Evolutionary conservation across 2,329 filamentous ascomycete genomes (phyloP), one percentile per base, ranked within the genome.

Genomic region (Colletotrichum echinochloae): DNA sequence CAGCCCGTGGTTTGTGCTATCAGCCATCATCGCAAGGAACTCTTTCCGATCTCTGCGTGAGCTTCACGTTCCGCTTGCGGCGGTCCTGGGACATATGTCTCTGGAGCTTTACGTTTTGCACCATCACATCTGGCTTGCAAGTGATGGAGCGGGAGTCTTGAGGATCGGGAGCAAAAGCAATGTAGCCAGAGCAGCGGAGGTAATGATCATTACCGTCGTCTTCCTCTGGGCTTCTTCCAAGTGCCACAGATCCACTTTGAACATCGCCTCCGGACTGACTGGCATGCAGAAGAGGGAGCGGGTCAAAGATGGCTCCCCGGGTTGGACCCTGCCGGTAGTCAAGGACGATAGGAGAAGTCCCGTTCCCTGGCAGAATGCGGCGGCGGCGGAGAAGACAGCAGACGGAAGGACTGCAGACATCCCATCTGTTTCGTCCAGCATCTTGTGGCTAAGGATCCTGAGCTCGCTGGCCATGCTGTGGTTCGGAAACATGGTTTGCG

Each of bases 121-220:
- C 73, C 84, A 85, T 74, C 88, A 90, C 75, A 83, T 88, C 68
- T 89, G 86, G 87, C 82, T 89, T 35, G 86, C 85, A 11, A 86
- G 83, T 11, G 86, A 89, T 74, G 83, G 84, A 8, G 83, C 83
- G 48, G 85, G 84, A 0, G 73, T 85, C n/a, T 79, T 89, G 20
- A 75, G 82, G 63, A 66, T 74, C 41, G 72, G 74, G 12, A 46
- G 61, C 30, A 52, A 28, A 23, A 51, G 63, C n/a, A 52, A 18
- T 26, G 20, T 62, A 5, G 51, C 48, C 28, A 74, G 73, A 12
- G 61, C 74, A 44, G 35, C 20, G n/a, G 66, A 63, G 64, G 74
- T 35, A 64, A 72, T 73, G 28, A 49, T 77, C 9, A 74, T 80
- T 70, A 72, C 73, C 30, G 71, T 73, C 33, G 28, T 80, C 44